Evolutionary conservation across 306 rosid species (phyloP).

Genomic region (Vigna hirtella): DNA sequence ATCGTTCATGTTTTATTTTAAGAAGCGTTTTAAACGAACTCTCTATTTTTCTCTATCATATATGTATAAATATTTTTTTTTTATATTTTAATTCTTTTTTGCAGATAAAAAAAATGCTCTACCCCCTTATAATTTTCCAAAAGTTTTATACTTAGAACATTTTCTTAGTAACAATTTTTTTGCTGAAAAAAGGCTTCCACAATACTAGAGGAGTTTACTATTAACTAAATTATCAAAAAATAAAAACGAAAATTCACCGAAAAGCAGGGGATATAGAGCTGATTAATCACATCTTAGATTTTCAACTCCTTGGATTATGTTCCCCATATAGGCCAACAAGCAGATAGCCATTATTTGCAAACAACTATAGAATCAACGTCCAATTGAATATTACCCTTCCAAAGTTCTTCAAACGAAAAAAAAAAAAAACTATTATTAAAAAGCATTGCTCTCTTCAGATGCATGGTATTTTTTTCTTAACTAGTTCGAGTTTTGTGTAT

Average conservation of each 20-base stretch:
- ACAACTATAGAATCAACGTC: background rate
- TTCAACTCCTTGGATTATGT: background rate
- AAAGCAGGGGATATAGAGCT: slow-evolving; percentile 1
- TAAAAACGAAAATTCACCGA: background rate
- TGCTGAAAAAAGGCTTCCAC: background rate
- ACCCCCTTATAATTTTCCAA: too few species aligned
- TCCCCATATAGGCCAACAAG: background rate
- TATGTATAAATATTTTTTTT: too few species aligned
- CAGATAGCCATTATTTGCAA: background rate
- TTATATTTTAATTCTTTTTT: too few species aligned
- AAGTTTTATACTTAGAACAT: background rate
- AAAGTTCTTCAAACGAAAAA: too few species aligned
- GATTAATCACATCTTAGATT: background rate
- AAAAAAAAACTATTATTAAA: too few species aligned
- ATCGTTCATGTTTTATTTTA: too few species aligned
- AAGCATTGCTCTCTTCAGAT: too few species aligned
- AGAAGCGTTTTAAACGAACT: too few species aligned
- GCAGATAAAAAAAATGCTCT: too few species aligned
- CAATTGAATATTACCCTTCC: too few species aligned
- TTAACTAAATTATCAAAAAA: background rate
- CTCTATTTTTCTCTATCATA: too few species aligned
- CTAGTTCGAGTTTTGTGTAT: background rate
- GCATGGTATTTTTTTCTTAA: background rate
- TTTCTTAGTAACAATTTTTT: background rate
- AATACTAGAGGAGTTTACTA: background rate